Conservation (phyloP, 495 filamentous ascomycete genomes). For the Hyaloscypha variabilis region DNA sequence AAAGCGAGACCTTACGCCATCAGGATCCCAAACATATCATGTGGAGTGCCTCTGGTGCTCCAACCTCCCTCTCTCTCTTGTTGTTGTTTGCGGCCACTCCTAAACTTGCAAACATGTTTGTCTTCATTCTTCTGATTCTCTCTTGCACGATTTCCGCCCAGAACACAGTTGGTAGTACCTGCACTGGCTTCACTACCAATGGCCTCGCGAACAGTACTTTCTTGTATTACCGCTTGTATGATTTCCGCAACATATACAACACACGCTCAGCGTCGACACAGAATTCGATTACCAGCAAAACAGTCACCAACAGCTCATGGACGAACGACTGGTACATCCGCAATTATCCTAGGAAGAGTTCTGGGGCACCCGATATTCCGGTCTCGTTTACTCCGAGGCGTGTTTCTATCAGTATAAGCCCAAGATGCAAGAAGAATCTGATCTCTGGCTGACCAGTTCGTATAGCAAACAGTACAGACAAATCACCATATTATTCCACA, state of each 20-base stretch:
- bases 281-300: neutral
- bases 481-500: neutral
- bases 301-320: conserved; percentile 10
- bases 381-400: neutral
- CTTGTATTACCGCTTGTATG: conserved; percentile 15
- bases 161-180: too few relatives aligned
- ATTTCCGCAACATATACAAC: conserved; percentile 6
- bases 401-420: conserved; percentile 1
- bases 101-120: too few relatives aligned
- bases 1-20: too few relatives aligned
- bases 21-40: too few relatives aligned
- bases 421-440: too few relatives aligned
- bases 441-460: neutral
- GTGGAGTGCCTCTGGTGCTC: too few relatives aligned
- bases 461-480: neutral
- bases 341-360: neutral
- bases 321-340: neutral
- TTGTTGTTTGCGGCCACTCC: too few relatives aligned
- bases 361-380: neutral
- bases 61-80: too few relatives aligned
- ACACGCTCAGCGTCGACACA: neutral
- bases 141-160: too few relatives aligned
- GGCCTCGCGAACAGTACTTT: neutral
- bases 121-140: too few relatives aligned
- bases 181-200: conserved; percentile 7